Evolutionary conservation across 1,284 basidiomycete species (phyloP), one percentile per base, ranked within the genome.

Genomic region (Moniliophthora roreri): DNA sequence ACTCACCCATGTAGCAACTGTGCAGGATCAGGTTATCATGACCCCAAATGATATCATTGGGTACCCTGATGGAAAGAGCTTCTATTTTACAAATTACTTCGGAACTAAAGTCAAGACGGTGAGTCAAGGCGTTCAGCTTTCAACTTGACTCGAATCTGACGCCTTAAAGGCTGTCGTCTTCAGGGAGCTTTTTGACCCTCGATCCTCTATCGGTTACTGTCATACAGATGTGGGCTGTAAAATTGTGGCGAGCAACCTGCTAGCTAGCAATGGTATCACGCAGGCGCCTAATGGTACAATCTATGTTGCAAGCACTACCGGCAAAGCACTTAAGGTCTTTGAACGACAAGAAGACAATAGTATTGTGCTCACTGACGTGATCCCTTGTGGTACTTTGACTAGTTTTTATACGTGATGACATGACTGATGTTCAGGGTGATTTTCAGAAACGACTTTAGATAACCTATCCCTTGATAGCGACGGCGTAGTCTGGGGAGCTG

Each of bases 41-140:
- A 52, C 77, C 5, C 90, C 89, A 0, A 91, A 91, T 63, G 85
- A 89, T 60, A 59, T 91, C 9, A 76, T 80, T 3, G 87, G 89
- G 16, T 77, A 74, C 32, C 64, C 78, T 2, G 82, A 87, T 54
- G 84, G 85, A 13, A 71, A 75, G 57, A 78, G 77, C 39, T 80
- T 89, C 51, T 82, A 80, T 66, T 81, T 87, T 61, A 85, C 85
- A n/a, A 90, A 89, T 60, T 84, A 87, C 56, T 72, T 81, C 56
- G 70, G 69, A n/a, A 58, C 62, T n/a, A 85, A 85, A 63, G 66
- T 72, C 9, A 79, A 82, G 37, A 60, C 73, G 40, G 87, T 86
- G 62, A 46, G 80, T 68, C 13, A 34, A 34, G 36, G 54, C 6
- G 34, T 3, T 16, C 24, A 9, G 13, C 37, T 54, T 42, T 40